Conservation (phyloP, 139 green algal genomes). For the Nannochloris sp. region DNA sequence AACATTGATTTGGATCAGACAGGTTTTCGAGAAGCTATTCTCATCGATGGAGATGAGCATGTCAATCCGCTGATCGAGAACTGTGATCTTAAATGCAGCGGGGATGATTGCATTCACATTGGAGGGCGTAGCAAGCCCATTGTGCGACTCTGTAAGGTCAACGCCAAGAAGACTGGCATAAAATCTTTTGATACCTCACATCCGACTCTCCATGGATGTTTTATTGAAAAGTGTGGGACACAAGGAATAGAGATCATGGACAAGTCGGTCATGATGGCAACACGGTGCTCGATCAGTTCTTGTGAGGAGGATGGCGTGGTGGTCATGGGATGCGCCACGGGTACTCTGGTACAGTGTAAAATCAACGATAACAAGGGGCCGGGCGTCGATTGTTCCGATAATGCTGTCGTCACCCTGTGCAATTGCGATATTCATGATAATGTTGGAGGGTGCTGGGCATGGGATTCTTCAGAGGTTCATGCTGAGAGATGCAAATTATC, state of each 20-base stretch:
- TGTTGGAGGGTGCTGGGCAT: constrained; percentile 47
- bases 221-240: constrained; percentile 33
- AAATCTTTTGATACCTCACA: constrained; percentile 15
- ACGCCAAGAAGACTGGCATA: constrained; percentile 32
- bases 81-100: constrained; percentile 42
- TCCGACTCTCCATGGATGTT: constrained; percentile 25
- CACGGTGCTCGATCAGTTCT: constrained; percentile 19
- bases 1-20: constrained; percentile 54
- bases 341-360: constrained; percentile 13
- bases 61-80: constrained; percentile 37
- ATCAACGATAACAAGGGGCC: constrained; percentile 35
- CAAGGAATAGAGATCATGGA: constrained; percentile 30
- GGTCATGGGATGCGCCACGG: constrained; percentile 18
- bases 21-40: constrained; percentile 45
- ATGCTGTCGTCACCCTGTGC: background rate
- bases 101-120: constrained; percentile 42
- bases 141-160: constrained; percentile 39
- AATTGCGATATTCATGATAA: constrained; percentile 18
- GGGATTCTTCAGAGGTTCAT: constrained; percentile 23
- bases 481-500: constrained; percentile 2
- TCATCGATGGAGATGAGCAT: constrained; percentile 19
- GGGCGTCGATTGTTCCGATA: constrained; percentile 33
- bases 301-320: constrained; percentile 44
- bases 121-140: constrained; percentile 19
- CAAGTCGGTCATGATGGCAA: background rate